Conservation (phyloP, 176 grass and related monocot genomes). For the Raddia guianensis region DNA sequence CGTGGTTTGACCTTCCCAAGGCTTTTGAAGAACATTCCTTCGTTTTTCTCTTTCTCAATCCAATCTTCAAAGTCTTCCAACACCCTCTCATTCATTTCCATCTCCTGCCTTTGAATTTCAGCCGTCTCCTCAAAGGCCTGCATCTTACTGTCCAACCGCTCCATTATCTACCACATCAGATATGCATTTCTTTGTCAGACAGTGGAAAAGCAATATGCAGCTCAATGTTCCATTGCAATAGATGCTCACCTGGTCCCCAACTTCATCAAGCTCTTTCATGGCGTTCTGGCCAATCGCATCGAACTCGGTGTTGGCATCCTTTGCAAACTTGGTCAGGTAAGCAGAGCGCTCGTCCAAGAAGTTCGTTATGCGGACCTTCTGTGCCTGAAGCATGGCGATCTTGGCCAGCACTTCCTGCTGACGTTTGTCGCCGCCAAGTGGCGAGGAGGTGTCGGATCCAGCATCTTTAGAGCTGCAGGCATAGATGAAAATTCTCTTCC, state of each 20-base stretch:
- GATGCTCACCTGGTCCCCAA: slow-evolving; percentile 62
- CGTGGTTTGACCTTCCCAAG: slow-evolving; percentile 60
- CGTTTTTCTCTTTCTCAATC: slow-evolving; percentile 79
- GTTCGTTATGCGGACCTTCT: slow-evolving; percentile 73
- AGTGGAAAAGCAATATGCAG: slow-evolving; percentile 27
- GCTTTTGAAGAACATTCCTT: slow-evolving; percentile 94
- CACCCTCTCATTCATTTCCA: slow-evolving; percentile 81
- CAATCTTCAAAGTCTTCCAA: slow-evolving; percentile 81
- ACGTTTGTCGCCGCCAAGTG: slow-evolving; percentile 57
- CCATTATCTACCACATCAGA: slow-evolving; percentile 71
- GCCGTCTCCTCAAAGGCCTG: slow-evolving; percentile 75
- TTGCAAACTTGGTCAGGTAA: slow-evolving; percentile 76
- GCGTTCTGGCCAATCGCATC: slow-evolving; percentile 79
- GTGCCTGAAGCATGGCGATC: slow-evolving; percentile 82
- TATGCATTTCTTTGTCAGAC: slow-evolving; percentile 30
- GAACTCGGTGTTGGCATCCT: slow-evolving; percentile 75
- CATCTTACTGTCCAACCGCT: slow-evolving; percentile 75
- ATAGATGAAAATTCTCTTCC: slow-evolving; percentile 44
- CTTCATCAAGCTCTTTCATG: slow-evolving; percentile 76
- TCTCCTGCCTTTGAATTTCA: slow-evolving; percentile 70
- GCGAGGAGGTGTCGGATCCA: slow-evolving; percentile 25
- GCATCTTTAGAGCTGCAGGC: slow-evolving; percentile 55
- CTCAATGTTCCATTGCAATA: slow-evolving; percentile 15
- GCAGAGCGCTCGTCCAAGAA: slow-evolving; percentile 78
- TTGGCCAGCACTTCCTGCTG: slow-evolving; percentile 72